Percentiles rank a stretch among this genome's conserved stretches.
These are phyloP conservation scores for Arthroderma sp. DNA, from an alignment of 2,329 filamentous ascomycete genomes.

Conservation along the genomic window DNA sequence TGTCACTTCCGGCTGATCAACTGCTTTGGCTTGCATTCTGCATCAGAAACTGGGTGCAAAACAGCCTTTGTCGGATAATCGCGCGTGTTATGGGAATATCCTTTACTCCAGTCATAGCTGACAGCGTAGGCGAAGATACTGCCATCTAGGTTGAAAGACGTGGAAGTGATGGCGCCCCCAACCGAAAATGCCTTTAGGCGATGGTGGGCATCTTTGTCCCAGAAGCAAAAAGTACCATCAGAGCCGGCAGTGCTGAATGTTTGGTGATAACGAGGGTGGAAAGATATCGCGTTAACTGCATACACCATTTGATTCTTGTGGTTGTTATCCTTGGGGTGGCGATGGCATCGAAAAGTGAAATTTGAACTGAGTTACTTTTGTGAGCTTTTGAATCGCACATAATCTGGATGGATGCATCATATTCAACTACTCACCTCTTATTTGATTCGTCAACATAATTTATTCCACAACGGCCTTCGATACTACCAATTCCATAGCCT, in stretches of 20 bases:
- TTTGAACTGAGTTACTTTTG: conserved; percentile 52
- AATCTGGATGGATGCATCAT: not conserved
- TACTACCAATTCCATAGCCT: conserved; percentile 89
- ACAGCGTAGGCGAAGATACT: conserved; percentile 81
- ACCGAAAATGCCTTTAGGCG: conserved; percentile 80
- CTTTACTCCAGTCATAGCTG: conserved; percentile 97
- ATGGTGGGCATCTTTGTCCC: conserved; percentile 81
- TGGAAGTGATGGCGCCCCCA: conserved; percentile 79
- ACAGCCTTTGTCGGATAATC: conserved; percentile 63
- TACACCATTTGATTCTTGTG: conserved; percentile 75
- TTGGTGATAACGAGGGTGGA: conserved; percentile 77
- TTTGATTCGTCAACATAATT: conserved; percentile 98
- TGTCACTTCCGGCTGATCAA: not conserved
- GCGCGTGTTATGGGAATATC: conserved; percentile 70
- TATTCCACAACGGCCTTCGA: conserved; percentile 92
- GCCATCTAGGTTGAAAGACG: conserved; percentile 76
- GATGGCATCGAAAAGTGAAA: conserved; percentile 99
- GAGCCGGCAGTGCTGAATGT: conserved; percentile 96
- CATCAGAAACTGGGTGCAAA: conserved; percentile 54
- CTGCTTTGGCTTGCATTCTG: not conserved
- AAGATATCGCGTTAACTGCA: conserved; percentile 92
- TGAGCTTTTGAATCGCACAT: not conserved
- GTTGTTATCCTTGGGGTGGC: conserved; percentile 54
- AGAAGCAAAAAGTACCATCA: conserved; percentile 73
- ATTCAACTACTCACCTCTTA: conserved; percentile 7